Evolutionary conservation across 805 yeast genomes (phyloP).

Genomic region (Yamadazyma tumulicola): DNA sequence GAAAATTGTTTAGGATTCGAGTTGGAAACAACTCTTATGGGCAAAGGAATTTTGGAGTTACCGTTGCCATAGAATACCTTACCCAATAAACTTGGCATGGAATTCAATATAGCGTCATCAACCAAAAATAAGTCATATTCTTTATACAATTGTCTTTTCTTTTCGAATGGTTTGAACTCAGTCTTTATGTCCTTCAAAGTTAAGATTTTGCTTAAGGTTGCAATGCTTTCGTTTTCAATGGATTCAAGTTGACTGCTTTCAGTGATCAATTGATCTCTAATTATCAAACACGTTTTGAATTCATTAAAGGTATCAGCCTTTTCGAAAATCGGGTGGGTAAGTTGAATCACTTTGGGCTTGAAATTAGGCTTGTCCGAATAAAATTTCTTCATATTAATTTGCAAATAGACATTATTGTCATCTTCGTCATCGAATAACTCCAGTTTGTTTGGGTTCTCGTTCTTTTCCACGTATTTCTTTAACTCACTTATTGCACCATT

Average conservation of each 20-base stretch:
- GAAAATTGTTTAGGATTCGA: slow-evolving; percentile 39
- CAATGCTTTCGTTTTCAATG: slow-evolving; percentile 46
- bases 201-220: slow-evolving; percentile 52
- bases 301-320: slow-evolving; percentile 29
- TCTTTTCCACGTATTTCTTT: slow-evolving; percentile 49
- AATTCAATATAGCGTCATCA: slow-evolving; percentile 77
- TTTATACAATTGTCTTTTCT: slow-evolving; percentile 67
- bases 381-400: slow-evolving; percentile 62
- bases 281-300: slow-evolving; percentile 58
- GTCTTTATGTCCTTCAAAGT: slow-evolving; percentile 76
- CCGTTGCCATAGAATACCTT: slow-evolving; percentile 62
- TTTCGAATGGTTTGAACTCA: slow-evolving; percentile 83
- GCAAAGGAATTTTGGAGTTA: slow-evolving; percentile 53
- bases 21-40: slow-evolving; percentile 23
- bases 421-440: slow-evolving; percentile 51
- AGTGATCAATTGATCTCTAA: slow-evolving; percentile 57
- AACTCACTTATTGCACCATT: slow-evolving; percentile 62
- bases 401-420: slow-evolving; percentile 53
- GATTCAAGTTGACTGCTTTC: slow-evolving; percentile 40
- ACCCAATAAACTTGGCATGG: slow-evolving; percentile 82
- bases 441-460: slow-evolving; percentile 26
- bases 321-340: slow-evolving; percentile 46
- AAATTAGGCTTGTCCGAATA: slow-evolving; percentile 56
- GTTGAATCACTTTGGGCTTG: slow-evolving; percentile 49
- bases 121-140: slow-evolving; percentile 76